Conservation (phyloP, 75 land plant species). For the Selaginella moellendorffii region DNA sequence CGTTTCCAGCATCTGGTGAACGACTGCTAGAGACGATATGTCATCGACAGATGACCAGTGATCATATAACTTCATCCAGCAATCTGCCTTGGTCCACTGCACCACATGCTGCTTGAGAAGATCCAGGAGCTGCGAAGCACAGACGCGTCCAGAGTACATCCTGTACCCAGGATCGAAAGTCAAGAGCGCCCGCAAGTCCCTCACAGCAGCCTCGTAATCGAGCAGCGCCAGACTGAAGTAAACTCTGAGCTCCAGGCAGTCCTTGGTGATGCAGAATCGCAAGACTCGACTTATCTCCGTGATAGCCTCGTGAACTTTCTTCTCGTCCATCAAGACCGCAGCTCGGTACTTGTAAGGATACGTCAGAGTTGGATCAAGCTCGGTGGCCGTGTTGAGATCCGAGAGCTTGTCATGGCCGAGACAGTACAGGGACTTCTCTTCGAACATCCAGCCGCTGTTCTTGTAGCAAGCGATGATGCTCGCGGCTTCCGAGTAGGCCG, state of each 20-base stretch:
- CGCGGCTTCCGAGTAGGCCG: not conserved
- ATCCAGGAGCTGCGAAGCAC: not conserved
- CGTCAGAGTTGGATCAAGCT: slow-evolving; percentile 7
- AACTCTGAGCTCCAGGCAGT: not conserved
- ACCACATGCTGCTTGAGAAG: slow-evolving; percentile 2
- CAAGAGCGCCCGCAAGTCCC: slow-evolving; percentile 4
- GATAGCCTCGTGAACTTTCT: not conserved
- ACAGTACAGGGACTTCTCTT: slow-evolving; percentile 4
- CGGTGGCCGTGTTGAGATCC: not conserved
- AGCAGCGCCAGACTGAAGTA: not conserved
- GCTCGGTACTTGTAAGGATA: slow-evolving; percentile 8
- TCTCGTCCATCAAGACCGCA: not conserved
- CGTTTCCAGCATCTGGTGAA: slow-evolving; percentile 7
- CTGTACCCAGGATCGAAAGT: slow-evolving; percentile 4
- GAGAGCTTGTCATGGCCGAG: not conserved
- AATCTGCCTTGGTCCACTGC: slow-evolving; percentile 1
- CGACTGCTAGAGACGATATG: not conserved
- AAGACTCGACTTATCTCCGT: slow-evolving; percentile 3
- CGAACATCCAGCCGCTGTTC: slow-evolving; percentile 4
- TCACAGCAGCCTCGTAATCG: slow-evolving; percentile 4
- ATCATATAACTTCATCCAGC: slow-evolving; percentile 9
- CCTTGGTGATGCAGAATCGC: not conserved
- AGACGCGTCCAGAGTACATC: not conserved
- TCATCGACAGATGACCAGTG: slow-evolving; percentile 6
- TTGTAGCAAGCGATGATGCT: not conserved